These are phyloP conservation scores for Cercospora berteroae DNA, from an alignment of 2,329 filamentous ascomycete genomes.

Conservation along the genomic window DNA sequence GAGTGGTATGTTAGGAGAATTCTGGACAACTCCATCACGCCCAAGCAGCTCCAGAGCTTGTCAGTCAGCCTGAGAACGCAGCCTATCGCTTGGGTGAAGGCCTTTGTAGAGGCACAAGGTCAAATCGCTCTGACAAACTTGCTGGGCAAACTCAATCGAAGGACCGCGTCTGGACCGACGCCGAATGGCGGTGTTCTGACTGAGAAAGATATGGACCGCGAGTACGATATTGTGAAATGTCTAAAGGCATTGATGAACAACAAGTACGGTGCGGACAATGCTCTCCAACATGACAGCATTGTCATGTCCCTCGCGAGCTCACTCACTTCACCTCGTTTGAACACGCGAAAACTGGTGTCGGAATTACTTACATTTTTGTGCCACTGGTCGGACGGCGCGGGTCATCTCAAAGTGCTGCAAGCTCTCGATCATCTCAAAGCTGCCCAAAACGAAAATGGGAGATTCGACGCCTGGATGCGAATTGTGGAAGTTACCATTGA, in stretches of 20 bases:
- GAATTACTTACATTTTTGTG: conserved; percentile 95
- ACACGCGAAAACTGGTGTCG: conserved; percentile 89
- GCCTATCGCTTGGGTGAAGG: conserved; percentile 93
- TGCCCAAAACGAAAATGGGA: conserved; percentile 84
- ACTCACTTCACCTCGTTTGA: conserved; percentile 81
- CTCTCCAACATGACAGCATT: conserved; percentile 83
- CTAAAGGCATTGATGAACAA: conserved; percentile 98
- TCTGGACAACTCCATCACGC: conserved; percentile 90
- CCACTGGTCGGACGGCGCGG: conserved; percentile 85
- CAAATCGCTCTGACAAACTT: conserved; percentile 95
- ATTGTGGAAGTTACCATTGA: conserved; percentile 96
- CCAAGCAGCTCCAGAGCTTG: conserved; percentile 87
- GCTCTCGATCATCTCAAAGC: conserved; percentile 88
- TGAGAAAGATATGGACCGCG: conserved; percentile 81
- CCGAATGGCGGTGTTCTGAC: conserved; percentile 58
- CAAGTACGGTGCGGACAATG: conserved; percentile 97
- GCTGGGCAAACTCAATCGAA: conserved; percentile 87
- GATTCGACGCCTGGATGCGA: conserved; percentile 98
- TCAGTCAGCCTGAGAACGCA: conserved; percentile 94
- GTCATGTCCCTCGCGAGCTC: conserved; percentile 84
- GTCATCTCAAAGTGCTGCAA: conserved; percentile 90
- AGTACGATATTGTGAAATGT: conserved; percentile 98
- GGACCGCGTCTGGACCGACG: conserved; percentile 70
- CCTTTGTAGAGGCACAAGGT: conserved; percentile 95
- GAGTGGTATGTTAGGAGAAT: conserved; percentile 98